Conservation (phyloP, 2,329 filamentous ascomycete genomes). For the Xylaria sp. region DNA sequence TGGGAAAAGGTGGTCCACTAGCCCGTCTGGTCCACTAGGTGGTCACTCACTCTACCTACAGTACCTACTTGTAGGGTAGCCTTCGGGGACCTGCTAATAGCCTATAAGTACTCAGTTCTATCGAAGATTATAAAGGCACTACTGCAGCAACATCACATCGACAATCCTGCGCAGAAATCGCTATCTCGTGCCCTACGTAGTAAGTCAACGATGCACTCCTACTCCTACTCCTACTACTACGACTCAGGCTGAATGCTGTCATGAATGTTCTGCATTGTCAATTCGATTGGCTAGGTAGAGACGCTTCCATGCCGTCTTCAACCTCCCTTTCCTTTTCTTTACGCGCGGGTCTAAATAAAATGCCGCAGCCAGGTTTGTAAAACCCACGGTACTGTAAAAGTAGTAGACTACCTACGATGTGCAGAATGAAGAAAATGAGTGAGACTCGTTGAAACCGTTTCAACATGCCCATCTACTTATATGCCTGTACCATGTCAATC, state of each 20-base stretch:
- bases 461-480: neutral
- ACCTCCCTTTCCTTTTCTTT: neutral
- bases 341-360: conserved; percentile 20
- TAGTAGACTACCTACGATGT: neutral
- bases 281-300: neutral
- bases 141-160: neutral
- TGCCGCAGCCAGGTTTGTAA: conserved; percentile 11
- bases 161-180: neutral
- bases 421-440: neutral
- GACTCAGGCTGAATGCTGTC: conserved; percentile 18
- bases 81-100: too few relatives aligned
- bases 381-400: neutral
- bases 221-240: neutral
- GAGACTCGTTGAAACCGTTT: conserved; percentile 21
- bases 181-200: conserved; percentile 10
- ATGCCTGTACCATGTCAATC: conserved; percentile 5
- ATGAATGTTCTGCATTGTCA: neutral
- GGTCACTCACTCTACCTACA: too few relatives aligned
- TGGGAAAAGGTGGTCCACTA: too few relatives aligned
- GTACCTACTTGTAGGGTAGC: too few relatives aligned
- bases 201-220: conserved; percentile 2
- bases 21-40: too few relatives aligned
- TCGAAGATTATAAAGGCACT: too few relatives aligned
- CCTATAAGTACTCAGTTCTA: neutral
- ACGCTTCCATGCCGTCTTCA: neutral